These are phyloP conservation scores for Fraxinus americana DNA, from an alignment of 257 asterid genomes.

Conservation along the genomic window DNA sequence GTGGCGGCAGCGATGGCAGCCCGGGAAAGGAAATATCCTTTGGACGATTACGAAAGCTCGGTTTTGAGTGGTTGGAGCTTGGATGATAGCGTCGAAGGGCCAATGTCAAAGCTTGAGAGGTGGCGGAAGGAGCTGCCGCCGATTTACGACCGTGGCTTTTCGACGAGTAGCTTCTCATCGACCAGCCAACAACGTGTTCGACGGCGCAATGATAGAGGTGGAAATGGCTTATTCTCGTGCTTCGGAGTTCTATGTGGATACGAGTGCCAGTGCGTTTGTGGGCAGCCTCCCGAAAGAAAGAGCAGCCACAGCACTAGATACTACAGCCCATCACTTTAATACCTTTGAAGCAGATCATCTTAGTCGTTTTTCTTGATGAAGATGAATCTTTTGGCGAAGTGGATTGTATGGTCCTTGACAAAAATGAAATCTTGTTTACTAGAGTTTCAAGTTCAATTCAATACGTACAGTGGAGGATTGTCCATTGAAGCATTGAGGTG, in stretches of 20 bases:
- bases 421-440: background rate
- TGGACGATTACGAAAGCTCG: slow-evolving; percentile 71
- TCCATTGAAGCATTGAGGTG: background rate
- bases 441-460: background rate
- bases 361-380: background rate
- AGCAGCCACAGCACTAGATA: slow-evolving; percentile 27
- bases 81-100: slow-evolving; percentile 88
- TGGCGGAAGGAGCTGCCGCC: slow-evolving; percentile 89
- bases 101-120: slow-evolving; percentile 79
- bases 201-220: slow-evolving; percentile 26
- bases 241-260: slow-evolving; percentile 72
- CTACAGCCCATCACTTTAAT: slow-evolving; percentile 59
- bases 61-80: slow-evolving; percentile 90
- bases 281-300: slow-evolving; percentile 56
- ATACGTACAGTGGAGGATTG: background rate
- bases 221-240: slow-evolving; percentile 67
- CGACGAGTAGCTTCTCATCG: slow-evolving; percentile 63
- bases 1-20: slow-evolving; percentile 66
- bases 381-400: background rate
- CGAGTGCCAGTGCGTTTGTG: slow-evolving; percentile 87
- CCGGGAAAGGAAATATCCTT: slow-evolving; percentile 48
- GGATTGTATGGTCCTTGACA: background rate
- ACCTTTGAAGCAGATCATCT: slow-evolving; percentile 31
- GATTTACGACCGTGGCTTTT: slow-evolving; percentile 54
- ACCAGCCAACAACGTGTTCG: slow-evolving; percentile 37